Percentiles rank a stretch among this genome's conserved stretches.
phyloP scores from a whole-genome alignment of 192 early-diverging fungal species.

The Podila epicladia region DNA sequence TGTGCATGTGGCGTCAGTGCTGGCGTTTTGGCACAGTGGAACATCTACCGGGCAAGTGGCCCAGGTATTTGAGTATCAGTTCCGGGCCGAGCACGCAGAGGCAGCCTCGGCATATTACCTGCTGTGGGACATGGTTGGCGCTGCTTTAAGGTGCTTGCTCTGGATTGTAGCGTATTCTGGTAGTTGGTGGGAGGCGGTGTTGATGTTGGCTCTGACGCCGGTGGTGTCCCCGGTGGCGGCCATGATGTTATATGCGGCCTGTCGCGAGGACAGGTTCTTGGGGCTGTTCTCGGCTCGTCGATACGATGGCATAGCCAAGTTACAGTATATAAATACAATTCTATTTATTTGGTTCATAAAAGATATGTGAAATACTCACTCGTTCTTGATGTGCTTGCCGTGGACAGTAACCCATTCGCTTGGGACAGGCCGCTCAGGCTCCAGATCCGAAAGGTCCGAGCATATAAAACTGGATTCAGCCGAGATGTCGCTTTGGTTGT shows the following conservation, averaged over 20 bases:
- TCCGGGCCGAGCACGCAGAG: conserved; percentile 7
- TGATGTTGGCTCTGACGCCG: background rate
- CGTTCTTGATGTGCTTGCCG: too few species aligned
- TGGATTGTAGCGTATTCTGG: conserved; percentile 8
- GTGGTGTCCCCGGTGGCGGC: conserved; percentile 7
- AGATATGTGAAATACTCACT: too few species aligned
- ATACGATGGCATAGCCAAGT: background rate
- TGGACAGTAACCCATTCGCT: background rate
- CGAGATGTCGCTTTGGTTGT: conserved; percentile 19
- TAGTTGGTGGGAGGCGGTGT: background rate
- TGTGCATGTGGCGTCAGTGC: background rate
- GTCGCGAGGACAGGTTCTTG: conserved; percentile 8
- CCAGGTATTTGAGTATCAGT: background rate
- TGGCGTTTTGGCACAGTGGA: background rate
- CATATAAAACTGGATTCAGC: conserved; percentile 36
- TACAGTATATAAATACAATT: background rate
- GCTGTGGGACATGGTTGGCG: conserved; percentile 13
- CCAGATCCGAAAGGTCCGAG: conserved; percentile 28
- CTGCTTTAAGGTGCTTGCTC: conserved; percentile 1
- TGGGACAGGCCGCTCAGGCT: background rate
- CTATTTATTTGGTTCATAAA: background rate
- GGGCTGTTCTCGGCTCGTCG: background rate
- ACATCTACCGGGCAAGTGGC: conserved; percentile 4
- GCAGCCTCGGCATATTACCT: conserved; percentile 10
- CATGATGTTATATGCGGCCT: conserved; percentile 11